These are phyloP conservation scores for Saccharomycopsis fermentans DNA, from an alignment of 805 yeast genomes.

Conservation along the genomic window DNA sequence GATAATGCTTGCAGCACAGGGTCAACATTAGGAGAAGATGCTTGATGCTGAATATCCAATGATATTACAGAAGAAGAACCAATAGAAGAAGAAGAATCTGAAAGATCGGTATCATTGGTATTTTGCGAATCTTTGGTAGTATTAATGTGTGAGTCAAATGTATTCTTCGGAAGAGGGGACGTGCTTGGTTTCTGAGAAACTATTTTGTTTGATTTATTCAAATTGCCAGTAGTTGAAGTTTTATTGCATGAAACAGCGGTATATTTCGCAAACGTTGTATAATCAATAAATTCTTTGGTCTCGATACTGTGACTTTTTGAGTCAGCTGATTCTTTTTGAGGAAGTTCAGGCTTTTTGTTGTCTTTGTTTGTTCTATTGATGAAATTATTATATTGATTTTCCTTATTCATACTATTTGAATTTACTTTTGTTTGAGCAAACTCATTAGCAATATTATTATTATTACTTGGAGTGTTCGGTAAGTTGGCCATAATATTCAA, in stretches of 20 bases:
- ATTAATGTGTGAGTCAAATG: neutral
- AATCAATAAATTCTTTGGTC: neutral
- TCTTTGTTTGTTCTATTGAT: neutral
- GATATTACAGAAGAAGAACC: neutral
- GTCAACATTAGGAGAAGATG: neutral
- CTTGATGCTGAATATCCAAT: neutral
- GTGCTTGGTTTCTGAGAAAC: constrained; percentile 1
- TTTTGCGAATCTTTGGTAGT: neutral
- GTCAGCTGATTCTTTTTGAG: neutral
- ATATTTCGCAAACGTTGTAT: constrained; percentile 3
- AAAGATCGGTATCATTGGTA: neutral
- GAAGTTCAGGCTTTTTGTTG: neutral
- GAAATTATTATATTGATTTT: neutral
- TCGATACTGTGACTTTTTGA: neutral
- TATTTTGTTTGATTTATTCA: constrained; percentile 8
- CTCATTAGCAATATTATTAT: neutral
- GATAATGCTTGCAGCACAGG: neutral
- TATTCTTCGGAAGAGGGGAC: neutral
- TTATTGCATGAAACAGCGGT: constrained; percentile 6
- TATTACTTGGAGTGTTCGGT: neutral
- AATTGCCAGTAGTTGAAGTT: constrained; percentile 8
- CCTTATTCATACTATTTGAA: constrained; percentile 1
- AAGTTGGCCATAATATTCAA: constrained; percentile 2
- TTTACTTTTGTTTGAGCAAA: constrained; percentile 4
- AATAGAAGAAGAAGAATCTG: neutral